Conservation (phyloP, 305 asterid species). For the Fraxinus floribunda region DNA sequence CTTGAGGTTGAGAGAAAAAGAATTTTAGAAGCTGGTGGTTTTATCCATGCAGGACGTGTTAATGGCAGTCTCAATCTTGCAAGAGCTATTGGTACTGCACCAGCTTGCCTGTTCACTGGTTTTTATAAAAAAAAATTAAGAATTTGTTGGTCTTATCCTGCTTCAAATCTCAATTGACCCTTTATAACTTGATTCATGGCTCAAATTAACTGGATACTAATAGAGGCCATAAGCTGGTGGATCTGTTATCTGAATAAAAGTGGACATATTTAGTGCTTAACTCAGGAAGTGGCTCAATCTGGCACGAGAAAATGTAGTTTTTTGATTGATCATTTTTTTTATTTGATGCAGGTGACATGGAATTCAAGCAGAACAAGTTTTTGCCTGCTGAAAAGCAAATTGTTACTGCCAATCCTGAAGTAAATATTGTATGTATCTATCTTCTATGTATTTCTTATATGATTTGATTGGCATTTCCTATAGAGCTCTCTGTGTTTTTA, state of each 20-base stretch:
- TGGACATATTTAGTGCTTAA: not conserved
- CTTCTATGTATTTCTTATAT: not conserved
- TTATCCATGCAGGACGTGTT: slow-evolving; percentile 90
- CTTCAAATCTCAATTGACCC: not conserved
- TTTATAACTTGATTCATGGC: not conserved
- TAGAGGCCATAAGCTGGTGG: not conserved
- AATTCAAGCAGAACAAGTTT: slow-evolving; percentile 93
- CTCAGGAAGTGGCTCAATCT: not conserved
- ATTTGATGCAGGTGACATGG: slow-evolving; percentile 81
- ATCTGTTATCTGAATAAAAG: not conserved
- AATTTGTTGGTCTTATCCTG: not conserved
- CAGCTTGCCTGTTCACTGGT: not conserved
- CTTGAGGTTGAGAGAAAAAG: slow-evolving; percentile 87
- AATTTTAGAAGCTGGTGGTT: slow-evolving; percentile 86
- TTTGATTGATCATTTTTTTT: not conserved
- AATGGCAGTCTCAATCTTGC: slow-evolving; percentile 90
- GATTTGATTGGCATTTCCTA: not conserved
- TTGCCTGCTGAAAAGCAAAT: slow-evolving; percentile 86
- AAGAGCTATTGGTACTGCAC: slow-evolving; percentile 75
- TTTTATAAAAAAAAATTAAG: too few relatives aligned
- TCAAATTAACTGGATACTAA: not conserved
- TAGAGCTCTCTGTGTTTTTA: not conserved
- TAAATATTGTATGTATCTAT: slow-evolving; percentile 58
- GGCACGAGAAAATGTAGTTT: not conserved
- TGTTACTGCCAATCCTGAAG: slow-evolving; percentile 90